Evolutionary conservation across 495 filamentous ascomycete species (phyloP).

Genomic region (Jackrogersella multiformis): DNA sequence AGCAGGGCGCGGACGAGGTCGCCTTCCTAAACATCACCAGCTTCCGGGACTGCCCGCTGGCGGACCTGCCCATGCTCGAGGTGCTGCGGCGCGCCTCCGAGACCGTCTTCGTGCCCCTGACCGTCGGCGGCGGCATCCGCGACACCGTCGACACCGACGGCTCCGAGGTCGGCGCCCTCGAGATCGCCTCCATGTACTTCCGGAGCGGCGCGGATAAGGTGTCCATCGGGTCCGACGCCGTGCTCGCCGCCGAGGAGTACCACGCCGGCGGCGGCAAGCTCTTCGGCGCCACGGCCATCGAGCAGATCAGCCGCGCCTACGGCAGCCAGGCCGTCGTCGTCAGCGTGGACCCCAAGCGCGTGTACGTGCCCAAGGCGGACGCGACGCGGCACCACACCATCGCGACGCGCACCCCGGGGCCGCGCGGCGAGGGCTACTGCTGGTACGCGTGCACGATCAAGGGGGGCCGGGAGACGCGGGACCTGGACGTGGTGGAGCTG

Average conservation of each 20-base stretch:
- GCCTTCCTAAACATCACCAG: constrained; percentile 98
- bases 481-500: constrained; percentile 89
- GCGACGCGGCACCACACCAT: constrained; percentile 83
- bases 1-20: constrained; percentile 95
- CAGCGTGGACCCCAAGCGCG: constrained; percentile 89
- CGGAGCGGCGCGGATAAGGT: constrained; percentile 98
- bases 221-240: constrained; percentile 95
- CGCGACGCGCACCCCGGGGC: constrained; percentile 73
- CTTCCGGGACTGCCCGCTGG: constrained; percentile 92
- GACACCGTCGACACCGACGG: constrained; percentile 91
- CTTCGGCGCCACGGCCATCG: constrained; percentile 86
- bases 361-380: constrained; percentile 78
- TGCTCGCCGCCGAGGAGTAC: constrained; percentile 90
- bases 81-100: constrained; percentile 84
- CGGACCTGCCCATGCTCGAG: constrained; percentile 95
- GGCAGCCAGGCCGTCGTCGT: constrained; percentile 97
- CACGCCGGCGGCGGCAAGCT: constrained; percentile 71
- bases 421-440: constrained; percentile 80
- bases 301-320: constrained; percentile 92
- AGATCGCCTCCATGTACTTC: constrained; percentile 97
- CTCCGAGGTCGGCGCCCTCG: constrained; percentile 82
- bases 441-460: constrained; percentile 99
- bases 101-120: constrained; percentile 97
- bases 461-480: constrained; percentile 88
- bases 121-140: constrained; percentile 92